phyloP scores from a whole-genome alignment of 1,139 yeast genomes.

The Geotrichum histeridarum region DNA sequence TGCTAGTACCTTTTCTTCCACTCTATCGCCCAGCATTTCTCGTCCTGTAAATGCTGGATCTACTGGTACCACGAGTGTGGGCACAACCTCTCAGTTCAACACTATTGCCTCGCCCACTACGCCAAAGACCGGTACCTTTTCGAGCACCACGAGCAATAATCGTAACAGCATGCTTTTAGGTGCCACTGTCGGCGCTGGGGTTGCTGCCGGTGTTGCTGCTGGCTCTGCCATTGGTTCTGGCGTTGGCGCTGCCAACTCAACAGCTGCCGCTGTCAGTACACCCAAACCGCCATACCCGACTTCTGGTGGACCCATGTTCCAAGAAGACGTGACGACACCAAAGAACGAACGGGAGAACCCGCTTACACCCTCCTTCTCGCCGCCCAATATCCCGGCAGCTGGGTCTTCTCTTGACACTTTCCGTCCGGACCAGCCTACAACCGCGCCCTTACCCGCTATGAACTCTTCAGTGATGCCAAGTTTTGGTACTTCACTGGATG shows the following conservation, averaged over 20 bases:
- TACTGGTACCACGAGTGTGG: not conserved
- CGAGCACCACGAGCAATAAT: not conserved
- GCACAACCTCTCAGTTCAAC: conserved; percentile 1
- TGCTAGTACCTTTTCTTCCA: not conserved
- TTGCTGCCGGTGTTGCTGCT: not conserved
- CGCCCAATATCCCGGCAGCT: not conserved
- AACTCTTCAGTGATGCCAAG: conserved; percentile 38
- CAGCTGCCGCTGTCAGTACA: not conserved
- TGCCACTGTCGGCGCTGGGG: not conserved
- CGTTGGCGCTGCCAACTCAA: not conserved
- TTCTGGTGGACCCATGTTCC: not conserved
- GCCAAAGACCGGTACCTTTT: not conserved
- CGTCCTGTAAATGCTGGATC: not conserved
- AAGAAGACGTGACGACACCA: not conserved
- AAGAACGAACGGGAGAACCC: not conserved
- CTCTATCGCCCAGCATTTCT: not conserved
- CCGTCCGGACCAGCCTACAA: not conserved
- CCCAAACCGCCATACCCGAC: not conserved
- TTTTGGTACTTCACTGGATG: conserved; percentile 77
- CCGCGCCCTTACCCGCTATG: not conserved
- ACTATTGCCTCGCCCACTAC: conserved; percentile 10
- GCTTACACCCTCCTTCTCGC: not conserved
- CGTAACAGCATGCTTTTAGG: conserved; percentile 2
- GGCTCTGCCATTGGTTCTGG: not conserved
- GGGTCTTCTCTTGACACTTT: not conserved